These are phyloP conservation scores for Cubamyces sp. DNA, from an alignment of 768 basidiomycete genomes.

Conservation along the genomic window DNA sequence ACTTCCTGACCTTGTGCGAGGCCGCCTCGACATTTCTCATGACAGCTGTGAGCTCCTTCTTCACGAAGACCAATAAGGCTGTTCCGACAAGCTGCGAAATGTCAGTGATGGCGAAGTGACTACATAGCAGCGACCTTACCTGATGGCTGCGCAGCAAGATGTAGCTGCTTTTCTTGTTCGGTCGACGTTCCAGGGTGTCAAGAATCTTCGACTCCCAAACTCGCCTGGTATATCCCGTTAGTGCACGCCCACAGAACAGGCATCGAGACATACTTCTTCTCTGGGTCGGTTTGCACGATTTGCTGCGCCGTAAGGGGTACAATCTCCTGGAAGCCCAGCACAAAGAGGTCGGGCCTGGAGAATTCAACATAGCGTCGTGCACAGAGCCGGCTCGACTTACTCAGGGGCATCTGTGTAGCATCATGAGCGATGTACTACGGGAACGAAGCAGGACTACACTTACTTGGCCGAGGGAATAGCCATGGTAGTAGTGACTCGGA, in stretches of 20 bases:
- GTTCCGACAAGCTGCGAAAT: slow-evolving; percentile 85
- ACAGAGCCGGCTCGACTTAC: slow-evolving; percentile 40
- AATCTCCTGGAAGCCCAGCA: slow-evolving; percentile 94
- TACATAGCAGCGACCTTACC: slow-evolving; percentile 44
- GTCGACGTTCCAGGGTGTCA: slow-evolving; percentile 74
- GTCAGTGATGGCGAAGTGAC: slow-evolving; percentile 2
- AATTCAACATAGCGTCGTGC: neutral
- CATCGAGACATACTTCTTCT: slow-evolving; percentile 64
- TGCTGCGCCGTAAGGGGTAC: slow-evolving; percentile 98
- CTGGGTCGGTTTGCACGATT: slow-evolving; percentile 94
- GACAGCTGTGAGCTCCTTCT: slow-evolving; percentile 70
- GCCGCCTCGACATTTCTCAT: slow-evolving; percentile 93
- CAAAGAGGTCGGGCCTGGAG: slow-evolving; percentile 83
- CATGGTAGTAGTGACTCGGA: slow-evolving; percentile 86
- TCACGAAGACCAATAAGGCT: slow-evolving; percentile 84
- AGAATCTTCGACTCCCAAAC: slow-evolving; percentile 86
- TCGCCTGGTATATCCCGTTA: slow-evolving; percentile 49
- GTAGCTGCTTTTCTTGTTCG: slow-evolving; percentile 72
- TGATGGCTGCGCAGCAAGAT: slow-evolving; percentile 92
- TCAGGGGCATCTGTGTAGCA: slow-evolving; percentile 45
- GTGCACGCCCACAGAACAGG: neutral
- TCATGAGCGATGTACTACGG: neutral
- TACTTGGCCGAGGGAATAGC: slow-evolving; percentile 86
- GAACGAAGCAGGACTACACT: slow-evolving; percentile 32
- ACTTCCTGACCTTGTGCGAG: slow-evolving; percentile 78